phyloP scores from a whole-genome alignment of 306 rosid genomes.

The Adenanthera pavonina region DNA sequence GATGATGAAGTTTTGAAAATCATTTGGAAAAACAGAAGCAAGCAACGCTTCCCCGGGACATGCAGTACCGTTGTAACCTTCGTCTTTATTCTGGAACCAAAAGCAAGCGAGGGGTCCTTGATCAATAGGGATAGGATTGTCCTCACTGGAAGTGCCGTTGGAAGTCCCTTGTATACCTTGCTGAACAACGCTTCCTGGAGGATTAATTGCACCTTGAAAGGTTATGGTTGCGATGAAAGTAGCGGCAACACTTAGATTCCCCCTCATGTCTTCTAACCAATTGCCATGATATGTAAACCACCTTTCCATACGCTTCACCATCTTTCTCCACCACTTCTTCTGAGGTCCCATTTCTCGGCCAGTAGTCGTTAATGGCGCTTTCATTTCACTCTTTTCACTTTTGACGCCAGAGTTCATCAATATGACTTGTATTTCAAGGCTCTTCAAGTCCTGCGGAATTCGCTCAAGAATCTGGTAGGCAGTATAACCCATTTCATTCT shows the following conservation, averaged over 20 bases:
- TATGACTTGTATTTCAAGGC: neutral
- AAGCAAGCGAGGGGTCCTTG: too few relatives aligned
- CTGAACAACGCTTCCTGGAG: neutral
- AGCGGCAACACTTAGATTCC: neutral
- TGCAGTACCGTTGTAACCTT: neutral
- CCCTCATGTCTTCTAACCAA: neutral
- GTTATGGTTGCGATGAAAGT: neutral
- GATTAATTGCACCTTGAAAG: conserved; percentile 1
- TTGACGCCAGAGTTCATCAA: neutral
- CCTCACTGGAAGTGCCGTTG: too few relatives aligned
- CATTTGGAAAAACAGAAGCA: neutral
- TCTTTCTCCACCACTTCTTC: neutral
- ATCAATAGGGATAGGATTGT: too few relatives aligned
- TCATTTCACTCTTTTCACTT: neutral
- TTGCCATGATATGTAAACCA: neutral
- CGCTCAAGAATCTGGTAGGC: neutral
- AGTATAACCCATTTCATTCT: neutral
- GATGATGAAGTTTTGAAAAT: neutral
- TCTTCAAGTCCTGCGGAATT: neutral
- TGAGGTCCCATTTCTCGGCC: neutral
- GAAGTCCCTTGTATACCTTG: neutral
- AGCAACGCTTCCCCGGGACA: neutral
- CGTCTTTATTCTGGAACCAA: too few relatives aligned
- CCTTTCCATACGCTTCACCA: neutral
- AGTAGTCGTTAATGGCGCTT: too few relatives aligned